phyloP scores from a whole-genome alignment of 345 rosid genomes.

The Moringa oleifera region DNA sequence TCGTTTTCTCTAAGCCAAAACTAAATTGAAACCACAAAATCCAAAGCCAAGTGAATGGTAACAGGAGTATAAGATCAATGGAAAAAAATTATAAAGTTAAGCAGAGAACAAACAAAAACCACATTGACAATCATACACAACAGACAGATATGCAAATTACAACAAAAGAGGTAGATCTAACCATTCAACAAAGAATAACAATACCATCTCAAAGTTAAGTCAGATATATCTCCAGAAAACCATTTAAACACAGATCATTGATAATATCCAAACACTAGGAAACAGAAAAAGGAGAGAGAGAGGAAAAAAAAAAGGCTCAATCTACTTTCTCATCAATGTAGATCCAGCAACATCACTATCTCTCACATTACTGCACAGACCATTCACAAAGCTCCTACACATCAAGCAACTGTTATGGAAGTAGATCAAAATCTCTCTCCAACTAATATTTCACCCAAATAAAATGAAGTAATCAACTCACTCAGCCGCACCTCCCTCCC shows the following conservation, averaged over 20 bases:
- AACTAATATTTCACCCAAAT: neutral
- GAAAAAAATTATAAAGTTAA: neutral
- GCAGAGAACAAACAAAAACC: neutral
- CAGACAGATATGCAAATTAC: neutral
- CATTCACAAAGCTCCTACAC: neutral
- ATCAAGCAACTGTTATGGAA: neutral
- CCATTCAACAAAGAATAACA: neutral
- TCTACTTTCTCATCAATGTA: neutral
- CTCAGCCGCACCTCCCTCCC: too few relatives aligned
- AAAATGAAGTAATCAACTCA: constrained; percentile 3
- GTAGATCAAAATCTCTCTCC: constrained; percentile 8
- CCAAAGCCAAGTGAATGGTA: neutral
- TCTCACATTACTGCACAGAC: neutral
- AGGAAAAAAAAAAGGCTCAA: neutral
- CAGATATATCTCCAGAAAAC: neutral
- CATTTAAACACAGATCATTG: neutral
- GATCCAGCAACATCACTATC: constrained; percentile 1
- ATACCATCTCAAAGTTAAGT: neutral
- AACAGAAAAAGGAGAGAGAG: neutral
- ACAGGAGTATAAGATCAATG: neutral
- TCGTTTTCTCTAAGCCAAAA: neutral
- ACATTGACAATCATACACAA: neutral
- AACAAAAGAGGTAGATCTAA: neutral
- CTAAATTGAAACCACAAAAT: neutral
- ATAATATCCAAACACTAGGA: too few relatives aligned